A percentile compares a stretch with the other conserved stretches of the same genome.
phyloP scores from a whole-genome alignment of 2,329 filamentous ascomycete species.

The Beauveria pseudobassiana region DNA sequence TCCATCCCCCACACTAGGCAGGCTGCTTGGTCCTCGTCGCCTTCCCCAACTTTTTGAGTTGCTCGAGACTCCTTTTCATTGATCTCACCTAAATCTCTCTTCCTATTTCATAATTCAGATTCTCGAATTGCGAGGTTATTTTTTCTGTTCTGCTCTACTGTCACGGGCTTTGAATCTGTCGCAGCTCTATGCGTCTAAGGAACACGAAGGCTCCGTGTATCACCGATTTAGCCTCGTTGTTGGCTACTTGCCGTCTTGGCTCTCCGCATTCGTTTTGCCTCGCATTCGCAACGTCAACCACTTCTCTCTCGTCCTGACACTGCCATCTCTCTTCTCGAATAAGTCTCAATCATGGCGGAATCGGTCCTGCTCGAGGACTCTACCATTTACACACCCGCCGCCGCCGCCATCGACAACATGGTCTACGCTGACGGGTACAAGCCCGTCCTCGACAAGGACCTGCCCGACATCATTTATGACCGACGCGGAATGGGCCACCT shows the following conservation, averaged over 20 bases:
- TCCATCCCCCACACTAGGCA: neutral
- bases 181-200: neutral
- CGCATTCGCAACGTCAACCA: neutral
- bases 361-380: constrained; percentile 5
- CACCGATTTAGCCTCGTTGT: neutral
- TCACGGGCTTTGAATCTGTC: neutral
- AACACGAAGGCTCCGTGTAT: neutral
- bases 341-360: neutral
- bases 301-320: too few relatives aligned
- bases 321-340: too few relatives aligned
- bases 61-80: neutral
- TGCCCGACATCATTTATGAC: constrained; percentile 31
- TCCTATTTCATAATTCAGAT: neutral
- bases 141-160: neutral
- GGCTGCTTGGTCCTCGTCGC: neutral
- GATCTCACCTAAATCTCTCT: neutral
- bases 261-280: neutral
- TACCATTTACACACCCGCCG: neutral
- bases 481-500: constrained; percentile 44
- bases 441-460: constrained; percentile 4
- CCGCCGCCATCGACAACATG: neutral
- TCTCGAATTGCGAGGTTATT: neutral
- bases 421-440: constrained; percentile 1
- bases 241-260: neutral
- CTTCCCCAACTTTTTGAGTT: constrained; percentile 1